Base-by-base conservation (phyloP, 2,329 filamentous ascomycete species). In the Lachnellula arida region DNA sequence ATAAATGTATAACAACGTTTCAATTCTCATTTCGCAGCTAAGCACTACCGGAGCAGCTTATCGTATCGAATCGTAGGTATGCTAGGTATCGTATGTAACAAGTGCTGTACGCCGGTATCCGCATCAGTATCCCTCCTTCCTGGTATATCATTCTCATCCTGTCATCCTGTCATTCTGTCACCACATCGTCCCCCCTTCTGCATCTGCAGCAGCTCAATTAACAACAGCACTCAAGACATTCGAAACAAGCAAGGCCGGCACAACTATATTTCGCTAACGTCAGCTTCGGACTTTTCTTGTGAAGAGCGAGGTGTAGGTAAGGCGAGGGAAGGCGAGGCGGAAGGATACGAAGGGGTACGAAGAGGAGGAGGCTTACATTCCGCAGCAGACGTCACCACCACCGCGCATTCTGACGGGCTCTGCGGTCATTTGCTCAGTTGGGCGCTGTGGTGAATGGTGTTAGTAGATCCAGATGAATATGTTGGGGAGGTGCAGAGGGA, bases 141-240 rank as follows among this genome's bases (percentile, higher is more conserved):
- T 32, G 28, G 28, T 32, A 32, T 32, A 32, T 32, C 28, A 11
- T 11, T 1, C 9, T 32, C 28, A 2, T 9, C 8, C 7, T 28
- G n/a, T 4, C 28, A 32, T 11, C 8, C 28, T 9, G 8, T 11
- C 28, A 4, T 40, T n/a, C 37, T 14, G 6, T 40, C n/a, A 14
- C 7, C n/a, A 2, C 4, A 2, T 22, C 37, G 7, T n/a, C 37
- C 37, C 11, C 14, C n/a, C n/a, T 17, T 15, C 35, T 49, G 9
- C 23, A 32, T 46, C 23, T 49, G 15, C 49, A 51, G 43, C 19
- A 35, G n/a, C n/a, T n/a, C 22, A 42, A 55, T 56, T 66, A 68
- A 55, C 65, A 67, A 53, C 66, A 68, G 63, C 66, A 68, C 15
- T 67, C 61, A 51, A 61, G 61, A 57, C 66, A 68, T 48, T 68